phyloP scores from a whole-genome alignment of 2,329 filamentous ascomycete genomes.

The Beauveria caledonica region DNA sequence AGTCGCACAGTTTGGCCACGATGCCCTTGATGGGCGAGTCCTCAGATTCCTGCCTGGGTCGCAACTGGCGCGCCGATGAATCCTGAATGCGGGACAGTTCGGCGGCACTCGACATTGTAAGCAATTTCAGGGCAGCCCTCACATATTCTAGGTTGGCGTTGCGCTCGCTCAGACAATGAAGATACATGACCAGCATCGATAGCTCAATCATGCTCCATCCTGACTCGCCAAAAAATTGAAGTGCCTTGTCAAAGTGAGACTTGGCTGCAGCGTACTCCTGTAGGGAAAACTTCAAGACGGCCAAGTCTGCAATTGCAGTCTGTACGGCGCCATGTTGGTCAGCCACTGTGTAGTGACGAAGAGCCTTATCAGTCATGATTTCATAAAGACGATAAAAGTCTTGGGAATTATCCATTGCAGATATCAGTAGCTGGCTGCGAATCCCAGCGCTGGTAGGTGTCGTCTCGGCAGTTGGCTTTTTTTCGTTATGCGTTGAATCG shows the following conservation, averaged over 20 bases:
- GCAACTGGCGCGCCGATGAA: conserved; percentile 19
- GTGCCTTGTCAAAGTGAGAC: conserved; percentile 68
- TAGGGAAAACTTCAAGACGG: conserved; percentile 70
- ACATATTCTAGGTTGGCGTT: conserved; percentile 72
- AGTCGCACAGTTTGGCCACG: conserved; percentile 37
- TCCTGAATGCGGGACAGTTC: conserved; percentile 41
- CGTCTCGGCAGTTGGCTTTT: conserved; percentile 9
- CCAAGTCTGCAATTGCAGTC: conserved; percentile 73
- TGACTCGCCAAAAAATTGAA: conserved; percentile 68
- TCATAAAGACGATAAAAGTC: conserved; percentile 63
- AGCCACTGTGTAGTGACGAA: conserved; percentile 75
- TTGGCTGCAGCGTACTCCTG: conserved; percentile 67
- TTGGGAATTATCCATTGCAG: conserved; percentile 51
- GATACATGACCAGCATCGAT: conserved; percentile 79
- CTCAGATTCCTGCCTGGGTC: conserved; percentile 20
- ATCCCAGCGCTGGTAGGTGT: conserved; percentile 26
- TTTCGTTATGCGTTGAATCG: conserved; percentile 3
- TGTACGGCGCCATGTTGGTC: conserved; percentile 71
- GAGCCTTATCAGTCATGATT: conserved; percentile 72
- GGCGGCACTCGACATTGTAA: conserved; percentile 56
- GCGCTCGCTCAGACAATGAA: conserved; percentile 70
- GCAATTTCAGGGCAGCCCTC: conserved; percentile 62
- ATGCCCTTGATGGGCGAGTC: conserved; percentile 36
- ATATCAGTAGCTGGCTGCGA: conserved; percentile 44
- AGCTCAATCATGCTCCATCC: conserved; percentile 75